Base-by-base conservation (phyloP, 2,329 filamentous ascomycete species). In the Aaosphaeria arxii region DNA sequence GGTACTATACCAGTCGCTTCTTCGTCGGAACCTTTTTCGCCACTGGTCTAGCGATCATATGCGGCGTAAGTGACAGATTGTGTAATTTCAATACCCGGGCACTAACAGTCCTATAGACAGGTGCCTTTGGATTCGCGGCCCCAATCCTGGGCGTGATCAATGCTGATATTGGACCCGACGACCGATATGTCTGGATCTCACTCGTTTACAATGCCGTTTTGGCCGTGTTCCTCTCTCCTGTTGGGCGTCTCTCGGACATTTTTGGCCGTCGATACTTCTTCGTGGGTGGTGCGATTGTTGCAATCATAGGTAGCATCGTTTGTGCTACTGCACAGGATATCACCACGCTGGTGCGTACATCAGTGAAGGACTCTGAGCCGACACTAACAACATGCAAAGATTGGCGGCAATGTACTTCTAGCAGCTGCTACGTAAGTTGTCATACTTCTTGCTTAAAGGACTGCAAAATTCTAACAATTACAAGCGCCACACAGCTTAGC, bases 191-290 rank as follows among this genome's bases (percentile, higher is more conserved):
- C 30, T 48, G 45, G 46, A 43, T 51, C 32, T 35, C 42, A 4
- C 42, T 48, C n/a, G 45, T 48, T 1, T 48, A 51, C 17, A 51
- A 33, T 13, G 30, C 41, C 9, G 42, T 29, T 30, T 33, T 46
- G 9, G 49, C 45, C 13, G 40, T 51, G 11, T 33, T 39, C 30
- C 36, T 49, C 7, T 9, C 41, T 5, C 39, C 42, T 11, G 46
- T 52, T 29, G 49, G 49, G 6, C 43, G 46, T 11, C 30, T 49
- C n/a, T 36, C 29, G 28, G 66, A 69, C 35, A 63, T 69, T 11
- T 66, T 69, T 40, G 65, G 45, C n/a, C 49, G 62, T 7, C 39
- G 39, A 40, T 58, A 41, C 49, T 66, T 67, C 51, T 63, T 65
- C 44, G 59, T 66, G 39, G 53, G 56, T 28, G 63, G 61, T 2